phyloP scores from a whole-genome alignment of 495 filamentous ascomycete genomes.

The Beverwykella pulmonaria region DNA sequence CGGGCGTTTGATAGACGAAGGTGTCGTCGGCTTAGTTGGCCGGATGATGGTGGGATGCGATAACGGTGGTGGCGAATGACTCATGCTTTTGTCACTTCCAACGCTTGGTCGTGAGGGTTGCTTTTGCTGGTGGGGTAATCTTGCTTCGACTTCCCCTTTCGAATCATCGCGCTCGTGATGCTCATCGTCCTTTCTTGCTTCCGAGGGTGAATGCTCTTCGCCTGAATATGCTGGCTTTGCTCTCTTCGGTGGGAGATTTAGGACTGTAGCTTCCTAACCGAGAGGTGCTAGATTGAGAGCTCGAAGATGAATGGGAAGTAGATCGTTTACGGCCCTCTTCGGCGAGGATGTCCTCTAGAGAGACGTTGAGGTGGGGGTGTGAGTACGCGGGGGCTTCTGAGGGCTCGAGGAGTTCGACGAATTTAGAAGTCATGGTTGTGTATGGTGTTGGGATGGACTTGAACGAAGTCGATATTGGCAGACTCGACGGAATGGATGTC shows the following conservation, averaged over 20 bases:
- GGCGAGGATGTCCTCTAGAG: slow-evolving; percentile 43
- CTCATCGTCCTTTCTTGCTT: slow-evolving; percentile 27
- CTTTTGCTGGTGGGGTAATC: background rate
- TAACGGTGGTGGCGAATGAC: background rate
- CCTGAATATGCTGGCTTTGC: slow-evolving; percentile 6
- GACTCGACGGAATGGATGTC: background rate
- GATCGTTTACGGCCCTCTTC: slow-evolving; percentile 37
- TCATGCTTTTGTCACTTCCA: slow-evolving; percentile 13
- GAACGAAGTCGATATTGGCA: background rate
- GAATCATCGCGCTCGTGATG: background rate
- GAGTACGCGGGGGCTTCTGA: slow-evolving; percentile 32
- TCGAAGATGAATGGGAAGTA: slow-evolving; percentile 35
- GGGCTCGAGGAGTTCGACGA: slow-evolving; percentile 44
- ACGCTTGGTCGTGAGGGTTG: slow-evolving; percentile 1
- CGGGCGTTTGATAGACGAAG: background rate
- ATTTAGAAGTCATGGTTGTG: slow-evolving; percentile 41
- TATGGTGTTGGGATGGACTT: background rate
- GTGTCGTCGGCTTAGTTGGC: background rate
- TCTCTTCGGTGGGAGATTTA: slow-evolving; percentile 16
- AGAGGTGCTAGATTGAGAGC: background rate
- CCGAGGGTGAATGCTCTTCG: slow-evolving; percentile 26
- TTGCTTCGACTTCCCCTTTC: background rate
- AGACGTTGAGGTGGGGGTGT: slow-evolving; percentile 40
- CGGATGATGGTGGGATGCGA: background rate
- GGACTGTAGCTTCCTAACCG: slow-evolving; percentile 11